Percentiles rank a stretch among this genome's conserved stretches.
phyloP scores from a whole-genome alignment of 2,329 filamentous ascomycete genomes.

The Neobulgaria alba region DNA sequence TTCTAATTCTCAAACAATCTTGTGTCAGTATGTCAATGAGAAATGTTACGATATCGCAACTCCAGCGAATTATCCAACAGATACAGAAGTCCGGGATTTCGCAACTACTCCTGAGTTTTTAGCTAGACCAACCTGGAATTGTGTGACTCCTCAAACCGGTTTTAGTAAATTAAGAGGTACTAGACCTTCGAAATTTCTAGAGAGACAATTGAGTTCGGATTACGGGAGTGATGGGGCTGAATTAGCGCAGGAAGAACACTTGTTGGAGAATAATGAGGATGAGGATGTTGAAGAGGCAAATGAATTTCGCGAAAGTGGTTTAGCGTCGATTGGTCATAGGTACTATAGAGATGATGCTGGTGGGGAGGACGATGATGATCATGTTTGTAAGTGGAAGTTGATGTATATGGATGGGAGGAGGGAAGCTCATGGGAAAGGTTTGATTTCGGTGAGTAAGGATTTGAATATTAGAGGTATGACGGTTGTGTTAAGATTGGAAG shows the following conservation, averaged over 20 bases:
- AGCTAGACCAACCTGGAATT: too few relatives aligned
- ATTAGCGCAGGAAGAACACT: conserved; percentile 2
- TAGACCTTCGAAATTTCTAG: not conserved
- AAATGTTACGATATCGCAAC: too few relatives aligned
- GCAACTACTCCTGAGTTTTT: too few relatives aligned
- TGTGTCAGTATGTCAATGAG: too few relatives aligned
- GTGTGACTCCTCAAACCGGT: too few relatives aligned
- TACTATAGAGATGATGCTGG: not conserved
- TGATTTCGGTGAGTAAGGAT: not conserved
- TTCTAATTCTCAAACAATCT: too few relatives aligned
- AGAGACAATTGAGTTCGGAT: not conserved
- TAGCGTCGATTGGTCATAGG: not conserved
- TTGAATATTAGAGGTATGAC: conserved; percentile 19
- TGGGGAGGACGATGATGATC: conserved; percentile 6
- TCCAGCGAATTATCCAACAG: too few relatives aligned
- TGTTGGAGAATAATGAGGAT: conserved; percentile 2
- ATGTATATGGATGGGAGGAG: conserved; percentile 9
- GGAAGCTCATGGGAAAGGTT: not conserved
- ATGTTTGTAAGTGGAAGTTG: conserved; percentile 20
- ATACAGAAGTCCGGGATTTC: too few relatives aligned
- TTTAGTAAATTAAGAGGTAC: too few relatives aligned
- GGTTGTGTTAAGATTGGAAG: conserved; percentile 18
- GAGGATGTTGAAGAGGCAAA: too few relatives aligned
- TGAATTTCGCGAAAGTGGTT: too few relatives aligned
- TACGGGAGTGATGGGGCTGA: not conserved